Percentiles rank a stretch among this genome's conserved stretches.
Conservation (phyloP, 2,329 filamentous ascomycete species). For the Exophiala aquamarina region DNA sequence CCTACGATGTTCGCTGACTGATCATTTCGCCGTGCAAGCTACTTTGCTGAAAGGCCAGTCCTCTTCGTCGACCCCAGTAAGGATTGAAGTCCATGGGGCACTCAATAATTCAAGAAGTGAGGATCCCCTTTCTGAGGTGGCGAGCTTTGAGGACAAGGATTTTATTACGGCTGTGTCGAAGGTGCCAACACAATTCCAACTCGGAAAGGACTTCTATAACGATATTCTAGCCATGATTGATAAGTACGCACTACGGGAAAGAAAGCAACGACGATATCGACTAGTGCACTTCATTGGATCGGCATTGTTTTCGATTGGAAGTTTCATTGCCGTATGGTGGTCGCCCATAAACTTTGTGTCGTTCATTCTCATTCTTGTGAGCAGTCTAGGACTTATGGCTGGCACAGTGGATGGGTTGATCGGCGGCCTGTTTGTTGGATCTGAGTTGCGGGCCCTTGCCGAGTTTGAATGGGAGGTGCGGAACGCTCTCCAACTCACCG, state of each 20-base stretch:
- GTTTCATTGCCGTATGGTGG: constrained; percentile 84
- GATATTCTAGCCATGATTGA: constrained; percentile 71
- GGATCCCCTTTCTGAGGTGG: constrained; percentile 13
- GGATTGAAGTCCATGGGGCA: constrained; percentile 15
- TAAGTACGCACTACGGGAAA: constrained; percentile 69
- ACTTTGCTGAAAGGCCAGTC: constrained; percentile 52
- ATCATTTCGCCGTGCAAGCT: constrained; percentile 89
- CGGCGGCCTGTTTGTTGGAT: constrained; percentile 80
- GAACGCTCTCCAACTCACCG: constrained; percentile 37
- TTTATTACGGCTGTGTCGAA: constrained; percentile 24
- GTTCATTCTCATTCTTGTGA: constrained; percentile 77
- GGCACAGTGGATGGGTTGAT: constrained; percentile 84
- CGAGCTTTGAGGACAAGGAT: constrained; percentile 20
- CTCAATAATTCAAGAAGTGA: constrained; percentile 8
- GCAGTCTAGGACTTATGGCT: constrained; percentile 71
- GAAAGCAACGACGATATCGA: constrained; percentile 69
- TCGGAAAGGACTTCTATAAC: constrained; percentile 60
- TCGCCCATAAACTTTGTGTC: constrained; percentile 71
- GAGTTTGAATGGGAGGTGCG: constrained; percentile 94
- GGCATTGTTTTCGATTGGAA: constrained; percentile 67
- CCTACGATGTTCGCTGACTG: constrained; percentile 81
- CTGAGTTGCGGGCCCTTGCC: constrained; percentile 76
- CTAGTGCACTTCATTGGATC: constrained; percentile 71
- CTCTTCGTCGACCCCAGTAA: not conserved
- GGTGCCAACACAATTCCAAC: constrained; percentile 29